Percentiles rank a stretch among this genome's conserved stretches.
Conservation (phyloP, 768 basidiomycete genomes). For the Suillus decipiens region DNA sequence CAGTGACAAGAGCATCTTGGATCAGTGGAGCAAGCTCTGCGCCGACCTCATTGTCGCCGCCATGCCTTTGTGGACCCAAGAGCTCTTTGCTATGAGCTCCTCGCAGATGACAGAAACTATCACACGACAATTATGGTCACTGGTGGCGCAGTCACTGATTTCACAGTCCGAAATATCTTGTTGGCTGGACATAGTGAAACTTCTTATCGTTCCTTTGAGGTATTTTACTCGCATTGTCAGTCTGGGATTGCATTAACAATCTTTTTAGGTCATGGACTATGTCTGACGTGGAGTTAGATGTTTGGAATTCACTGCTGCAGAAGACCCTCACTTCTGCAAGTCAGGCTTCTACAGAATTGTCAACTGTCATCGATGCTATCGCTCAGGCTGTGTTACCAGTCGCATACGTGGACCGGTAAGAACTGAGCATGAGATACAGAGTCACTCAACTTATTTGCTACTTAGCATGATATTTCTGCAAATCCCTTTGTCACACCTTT, state of each 20-base stretch:
- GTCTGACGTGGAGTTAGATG: constrained; percentile 40
- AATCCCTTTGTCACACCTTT: constrained; percentile 20
- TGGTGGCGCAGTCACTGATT: constrained; percentile 39
- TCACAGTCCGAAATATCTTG: constrained; percentile 24
- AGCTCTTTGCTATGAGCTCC: constrained; percentile 30
- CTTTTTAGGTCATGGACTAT: constrained; percentile 46
- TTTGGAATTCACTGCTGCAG: constrained; percentile 44
- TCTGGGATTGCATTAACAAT: constrained; percentile 9
- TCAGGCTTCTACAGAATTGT: constrained; percentile 13
- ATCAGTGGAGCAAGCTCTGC: constrained; percentile 52
- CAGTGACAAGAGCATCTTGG: constrained; percentile 38
- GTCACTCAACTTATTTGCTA: not conserved
- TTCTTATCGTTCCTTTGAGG: constrained; percentile 53
- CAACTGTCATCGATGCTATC: constrained; percentile 18
- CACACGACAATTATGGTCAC: constrained; percentile 48
- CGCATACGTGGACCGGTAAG: not conserved
- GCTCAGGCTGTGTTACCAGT: not conserved
- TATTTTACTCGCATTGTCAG: constrained; percentile 24
- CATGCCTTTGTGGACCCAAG: constrained; percentile 40
- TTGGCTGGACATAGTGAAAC: constrained; percentile 45
- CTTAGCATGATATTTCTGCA: constrained; percentile 4
- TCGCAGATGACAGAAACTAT: constrained; percentile 23
- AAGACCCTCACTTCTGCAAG: constrained; percentile 31
- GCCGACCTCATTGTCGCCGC: constrained; percentile 46
- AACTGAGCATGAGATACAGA: not conserved